Conservation (phyloP, 2,329 filamentous ascomycete species). For the Claviceps sorghi region DNA sequence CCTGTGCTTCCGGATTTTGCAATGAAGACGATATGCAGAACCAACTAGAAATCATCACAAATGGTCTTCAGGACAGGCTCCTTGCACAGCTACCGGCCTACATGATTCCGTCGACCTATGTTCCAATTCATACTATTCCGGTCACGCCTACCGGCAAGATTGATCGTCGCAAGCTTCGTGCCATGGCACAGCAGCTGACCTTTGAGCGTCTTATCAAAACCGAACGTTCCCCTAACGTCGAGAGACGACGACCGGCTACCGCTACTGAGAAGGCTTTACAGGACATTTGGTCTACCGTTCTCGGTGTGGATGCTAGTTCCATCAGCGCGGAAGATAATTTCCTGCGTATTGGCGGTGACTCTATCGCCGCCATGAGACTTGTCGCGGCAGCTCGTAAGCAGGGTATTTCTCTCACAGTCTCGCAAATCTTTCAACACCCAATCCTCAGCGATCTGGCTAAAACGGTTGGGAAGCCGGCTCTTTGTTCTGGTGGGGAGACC, state of each 20-base stretch:
- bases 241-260: background rate
- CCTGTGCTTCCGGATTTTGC: background rate
- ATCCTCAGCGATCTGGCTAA: constrained; percentile 2
- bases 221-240: background rate
- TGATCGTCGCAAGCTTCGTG: constrained; percentile 3
- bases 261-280: background rate
- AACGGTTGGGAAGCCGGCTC: background rate
- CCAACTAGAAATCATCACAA: background rate
- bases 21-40: background rate
- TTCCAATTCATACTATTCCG: background rate
- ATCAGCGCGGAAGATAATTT: constrained; percentile 29
- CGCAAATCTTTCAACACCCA: constrained; percentile 23
- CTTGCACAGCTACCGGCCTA: constrained; percentile 1
- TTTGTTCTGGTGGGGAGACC: background rate
- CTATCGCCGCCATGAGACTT: constrained; percentile 30
- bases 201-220: background rate
- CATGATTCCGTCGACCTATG: constrained; percentile 3
- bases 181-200: background rate
- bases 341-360: constrained; percentile 32
- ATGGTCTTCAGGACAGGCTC: background rate
- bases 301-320: constrained; percentile 2
- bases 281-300: constrained; percentile 4
- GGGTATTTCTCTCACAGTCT: constrained; percentile 24
- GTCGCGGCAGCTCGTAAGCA: constrained; percentile 18
- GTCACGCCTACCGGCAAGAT: constrained; percentile 3